Conservation (phyloP, 2,329 filamentous ascomycete genomes). For the Alternaria conjuncta region DNA sequence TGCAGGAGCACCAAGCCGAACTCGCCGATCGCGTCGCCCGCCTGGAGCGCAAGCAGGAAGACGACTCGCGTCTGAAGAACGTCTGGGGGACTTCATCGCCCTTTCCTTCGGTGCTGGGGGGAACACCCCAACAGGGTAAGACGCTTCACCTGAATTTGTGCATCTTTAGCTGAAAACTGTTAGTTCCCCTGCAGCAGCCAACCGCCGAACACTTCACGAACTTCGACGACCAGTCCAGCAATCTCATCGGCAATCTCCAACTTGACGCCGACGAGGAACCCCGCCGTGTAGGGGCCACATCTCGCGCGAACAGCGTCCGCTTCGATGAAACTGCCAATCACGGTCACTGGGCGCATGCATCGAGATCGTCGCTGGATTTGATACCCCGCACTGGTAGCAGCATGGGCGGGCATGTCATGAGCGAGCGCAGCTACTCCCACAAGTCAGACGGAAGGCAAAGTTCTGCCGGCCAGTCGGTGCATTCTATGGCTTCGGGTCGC, state of each 20-base stretch:
- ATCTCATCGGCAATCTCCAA: slow-evolving; percentile 79
- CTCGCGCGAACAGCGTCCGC: slow-evolving; percentile 93
- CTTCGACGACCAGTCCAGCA: slow-evolving; percentile 85
- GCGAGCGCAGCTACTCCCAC: slow-evolving; percentile 89
- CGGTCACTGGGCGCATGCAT: slow-evolving; percentile 84
- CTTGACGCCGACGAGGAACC: slow-evolving; percentile 88
- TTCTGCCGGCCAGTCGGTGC: slow-evolving; percentile 83
- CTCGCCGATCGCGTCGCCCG: slow-evolving; percentile 67
- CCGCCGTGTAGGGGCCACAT: slow-evolving; percentile 82
- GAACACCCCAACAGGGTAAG: slow-evolving; percentile 86
- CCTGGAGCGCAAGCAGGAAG: slow-evolving; percentile 67
- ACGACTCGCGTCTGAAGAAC: slow-evolving; percentile 74
- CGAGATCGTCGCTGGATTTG: slow-evolving; percentile 83
- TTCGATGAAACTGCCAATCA: slow-evolving; percentile 97
- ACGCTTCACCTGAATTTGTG: not conserved
- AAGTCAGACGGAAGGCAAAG: slow-evolving; percentile 96
- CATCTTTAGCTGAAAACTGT: slow-evolving; percentile 19
- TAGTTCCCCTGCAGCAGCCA: slow-evolving; percentile 80
- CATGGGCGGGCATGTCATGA: slow-evolving; percentile 79
- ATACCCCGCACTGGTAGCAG: slow-evolving; percentile 80
- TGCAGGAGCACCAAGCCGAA: slow-evolving; percentile 66
- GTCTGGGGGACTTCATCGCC: slow-evolving; percentile 87
- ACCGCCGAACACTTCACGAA: slow-evolving; percentile 86
- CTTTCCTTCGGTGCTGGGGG: slow-evolving; percentile 83
- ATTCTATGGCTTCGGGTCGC: slow-evolving; percentile 77